Evolutionary conservation across 2,329 filamentous ascomycete species (phyloP).

Genomic region (Coniochaeta sp.): DNA sequence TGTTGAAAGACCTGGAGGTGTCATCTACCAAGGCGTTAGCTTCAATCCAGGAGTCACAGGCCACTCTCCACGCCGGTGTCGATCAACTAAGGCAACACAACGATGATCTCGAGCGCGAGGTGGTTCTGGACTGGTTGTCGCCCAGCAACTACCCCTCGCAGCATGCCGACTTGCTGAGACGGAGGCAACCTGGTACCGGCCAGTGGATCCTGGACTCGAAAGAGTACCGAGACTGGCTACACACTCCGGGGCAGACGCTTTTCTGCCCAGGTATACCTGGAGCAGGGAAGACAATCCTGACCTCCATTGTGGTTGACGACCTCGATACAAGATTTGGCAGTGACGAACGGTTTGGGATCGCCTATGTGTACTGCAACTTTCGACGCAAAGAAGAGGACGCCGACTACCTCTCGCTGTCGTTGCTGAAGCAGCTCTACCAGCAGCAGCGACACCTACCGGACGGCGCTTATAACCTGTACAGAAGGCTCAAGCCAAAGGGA

Average conservation of each 20-base stretch:
- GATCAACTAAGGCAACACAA: neutral
- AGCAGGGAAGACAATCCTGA: slow-evolving; percentile 40
- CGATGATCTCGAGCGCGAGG: neutral
- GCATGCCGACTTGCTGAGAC: neutral
- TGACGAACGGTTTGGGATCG: slow-evolving; percentile 24
- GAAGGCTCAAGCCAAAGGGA: slow-evolving; percentile 6
- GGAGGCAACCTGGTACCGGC: slow-evolving; percentile 25
- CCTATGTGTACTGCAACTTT: slow-evolving; percentile 41
- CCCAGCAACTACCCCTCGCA: slow-evolving; percentile 24
- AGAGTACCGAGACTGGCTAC: slow-evolving; percentile 24
- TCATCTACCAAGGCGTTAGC: neutral
- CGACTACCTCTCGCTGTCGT: slow-evolving; percentile 20
- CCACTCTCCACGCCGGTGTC: neutral
- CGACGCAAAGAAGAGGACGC: slow-evolving; percentile 27
- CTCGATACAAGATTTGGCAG: slow-evolving; percentile 19
- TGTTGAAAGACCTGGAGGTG: neutral
- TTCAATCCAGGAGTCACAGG: neutral
- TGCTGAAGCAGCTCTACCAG: slow-evolving; percentile 30
- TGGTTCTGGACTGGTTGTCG: slow-evolving; percentile 4
- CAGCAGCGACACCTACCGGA: slow-evolving; percentile 16
- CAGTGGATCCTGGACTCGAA: slow-evolving; percentile 31
- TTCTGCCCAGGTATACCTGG: slow-evolving; percentile 41
- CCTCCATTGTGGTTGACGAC: slow-evolving; percentile 32
- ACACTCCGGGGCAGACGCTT: slow-evolving; percentile 19
- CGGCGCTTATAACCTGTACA: neutral